Evolutionary conservation across 352 stramenopile species (phyloP).

Genomic region (Achlya hypogyna): DNA sequence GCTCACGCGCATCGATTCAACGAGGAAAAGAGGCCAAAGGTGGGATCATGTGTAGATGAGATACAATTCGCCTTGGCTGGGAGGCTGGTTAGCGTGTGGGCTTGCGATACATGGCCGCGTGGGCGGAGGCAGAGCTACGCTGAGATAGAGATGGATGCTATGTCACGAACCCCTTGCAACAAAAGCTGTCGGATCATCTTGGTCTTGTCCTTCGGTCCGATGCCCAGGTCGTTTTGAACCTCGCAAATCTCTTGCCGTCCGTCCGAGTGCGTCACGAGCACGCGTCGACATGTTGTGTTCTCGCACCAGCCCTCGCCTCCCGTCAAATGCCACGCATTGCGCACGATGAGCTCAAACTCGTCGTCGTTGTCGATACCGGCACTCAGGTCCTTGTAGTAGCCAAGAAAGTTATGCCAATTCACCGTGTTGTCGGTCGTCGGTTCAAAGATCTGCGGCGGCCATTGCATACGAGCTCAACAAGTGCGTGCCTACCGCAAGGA

Average conservation of each 20-base stretch:
- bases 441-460: background rate
- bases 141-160: slow-evolving; percentile 46
- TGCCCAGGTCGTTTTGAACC: slow-evolving; percentile 60
- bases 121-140: no score
- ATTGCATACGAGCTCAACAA: background rate
- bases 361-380: slow-evolving; percentile 72
- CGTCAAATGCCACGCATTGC: slow-evolving; percentile 80
- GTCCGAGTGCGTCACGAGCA: slow-evolving; percentile 61
- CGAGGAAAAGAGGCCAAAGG: no score
- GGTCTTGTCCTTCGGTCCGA: slow-evolving; percentile 35
- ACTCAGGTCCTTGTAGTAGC: slow-evolving; percentile 86
- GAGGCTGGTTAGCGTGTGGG: no score
- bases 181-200: slow-evolving; percentile 45
- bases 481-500: slow-evolving; percentile 41
- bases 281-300: slow-evolving; percentile 64
- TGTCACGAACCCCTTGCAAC: slow-evolving; percentile 38
- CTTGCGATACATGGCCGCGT: no score
- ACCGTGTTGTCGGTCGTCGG: slow-evolving; percentile 25
- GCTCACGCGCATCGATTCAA: no score
- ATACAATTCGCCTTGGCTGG: no score
- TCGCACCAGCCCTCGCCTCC: slow-evolving; percentile 62
- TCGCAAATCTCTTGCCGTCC: slow-evolving; percentile 58
- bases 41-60: no score
- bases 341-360: slow-evolving; percentile 80
- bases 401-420: slow-evolving; percentile 78